Percentiles rank a stretch among this genome's conserved stretches.
Conservation (phyloP, 1,284 basidiomycete species). For the Mycena sp. region DNA sequence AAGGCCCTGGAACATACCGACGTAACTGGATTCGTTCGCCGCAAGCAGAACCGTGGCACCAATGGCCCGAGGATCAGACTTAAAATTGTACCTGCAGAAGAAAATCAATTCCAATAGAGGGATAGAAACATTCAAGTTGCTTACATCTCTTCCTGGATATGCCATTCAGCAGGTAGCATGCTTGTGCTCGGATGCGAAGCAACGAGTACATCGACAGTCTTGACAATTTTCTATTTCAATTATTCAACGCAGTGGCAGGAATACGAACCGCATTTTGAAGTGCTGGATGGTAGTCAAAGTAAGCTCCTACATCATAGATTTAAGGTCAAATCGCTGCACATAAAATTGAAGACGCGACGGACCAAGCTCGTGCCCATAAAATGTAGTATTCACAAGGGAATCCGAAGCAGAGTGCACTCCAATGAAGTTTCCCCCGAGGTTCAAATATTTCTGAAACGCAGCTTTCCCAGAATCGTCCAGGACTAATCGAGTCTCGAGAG, state of each 20-base stretch:
- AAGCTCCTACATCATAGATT: conserved; percentile 53
- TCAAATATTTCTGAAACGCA: conserved; percentile 72
- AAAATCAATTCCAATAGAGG: neutral
- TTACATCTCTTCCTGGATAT: conserved; percentile 43
- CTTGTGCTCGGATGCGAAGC: conserved; percentile 72
- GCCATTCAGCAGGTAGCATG: conserved; percentile 72
- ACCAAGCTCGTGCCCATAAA: conserved; percentile 60
- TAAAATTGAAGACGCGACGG: conserved; percentile 5
- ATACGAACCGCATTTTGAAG: conserved; percentile 66
- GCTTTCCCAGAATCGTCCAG: conserved; percentile 67
- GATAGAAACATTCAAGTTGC: neutral
- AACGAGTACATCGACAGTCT: conserved; percentile 74
- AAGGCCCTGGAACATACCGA: conserved; percentile 49
- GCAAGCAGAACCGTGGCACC: conserved; percentile 75
- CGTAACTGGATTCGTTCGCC: conserved; percentile 74
- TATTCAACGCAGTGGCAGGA: neutral
- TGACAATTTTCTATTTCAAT: neutral
- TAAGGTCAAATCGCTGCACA: neutral
- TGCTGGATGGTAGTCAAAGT: conserved; percentile 80
- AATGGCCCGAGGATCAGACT: conserved; percentile 73
- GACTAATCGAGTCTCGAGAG: conserved; percentile 47
- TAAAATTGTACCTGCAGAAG: conserved; percentile 74
- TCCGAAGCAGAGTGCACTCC: conserved; percentile 79
- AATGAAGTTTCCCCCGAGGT: conserved; percentile 75
- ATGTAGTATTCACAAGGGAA: conserved; percentile 71